phyloP scores from a whole-genome alignment of 257 asterid species.

The Ilex aquifolium region DNA sequence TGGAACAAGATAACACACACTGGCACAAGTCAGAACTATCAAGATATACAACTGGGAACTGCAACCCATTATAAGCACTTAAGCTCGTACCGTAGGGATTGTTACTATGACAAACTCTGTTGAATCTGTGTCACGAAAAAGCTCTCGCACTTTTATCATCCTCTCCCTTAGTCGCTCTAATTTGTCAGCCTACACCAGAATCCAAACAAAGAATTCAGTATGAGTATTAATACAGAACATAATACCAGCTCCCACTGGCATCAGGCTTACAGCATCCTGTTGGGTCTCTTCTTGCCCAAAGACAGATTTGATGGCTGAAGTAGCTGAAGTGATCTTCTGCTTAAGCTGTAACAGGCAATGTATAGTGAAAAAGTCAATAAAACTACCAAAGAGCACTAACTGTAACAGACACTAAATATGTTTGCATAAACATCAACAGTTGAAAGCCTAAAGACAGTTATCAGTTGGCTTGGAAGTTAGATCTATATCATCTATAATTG shows the following conservation, averaged over 20 bases:
- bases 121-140: constrained; percentile 77
- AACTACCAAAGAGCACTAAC: not conserved
- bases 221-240: constrained; percentile 6
- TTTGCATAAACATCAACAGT: too few relatives aligned
- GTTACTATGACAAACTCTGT: constrained; percentile 92
- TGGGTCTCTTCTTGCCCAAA: constrained; percentile 74
- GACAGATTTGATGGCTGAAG: constrained; percentile 93
- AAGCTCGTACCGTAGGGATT: constrained; percentile 84
- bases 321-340: constrained; percentile 84
- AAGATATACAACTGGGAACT: too few relatives aligned
- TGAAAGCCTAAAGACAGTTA: too few relatives aligned
- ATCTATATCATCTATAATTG: too few relatives aligned
- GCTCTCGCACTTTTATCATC: constrained; percentile 96
- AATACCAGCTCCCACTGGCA: constrained; percentile 7
- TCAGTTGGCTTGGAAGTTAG: too few relatives aligned
- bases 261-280: constrained; percentile 60
- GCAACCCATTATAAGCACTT: too few relatives aligned
- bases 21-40: not conserved
- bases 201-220: constrained; percentile 8
- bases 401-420: too few relatives aligned
- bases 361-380: constrained; percentile 4
- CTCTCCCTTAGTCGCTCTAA: constrained; percentile 86
- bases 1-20: not conserved
- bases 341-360: constrained; percentile 53
- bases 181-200: constrained; percentile 62